A percentile compares a stretch with the other conserved stretches of the same genome.
These are phyloP conservation scores for Ophiostoma australiae DNA, from an alignment of 2,329 filamentous ascomycete genomes.

Conservation along the genomic window DNA sequence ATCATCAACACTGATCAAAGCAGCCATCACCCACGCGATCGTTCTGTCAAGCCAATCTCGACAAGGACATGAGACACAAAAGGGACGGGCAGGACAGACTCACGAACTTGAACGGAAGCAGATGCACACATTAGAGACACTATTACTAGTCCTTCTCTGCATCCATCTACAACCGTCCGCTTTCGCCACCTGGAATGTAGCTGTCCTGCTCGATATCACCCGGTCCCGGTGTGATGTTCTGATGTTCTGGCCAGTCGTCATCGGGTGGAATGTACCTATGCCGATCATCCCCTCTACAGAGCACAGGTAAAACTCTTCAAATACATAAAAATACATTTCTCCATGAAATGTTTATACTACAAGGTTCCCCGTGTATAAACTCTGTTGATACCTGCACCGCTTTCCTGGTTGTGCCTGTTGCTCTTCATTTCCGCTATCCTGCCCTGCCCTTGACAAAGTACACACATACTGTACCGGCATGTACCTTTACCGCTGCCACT, in stretches of 20 bases:
- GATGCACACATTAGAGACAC: background rate
- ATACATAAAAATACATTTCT: background rate
- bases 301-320: background rate
- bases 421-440: background rate
- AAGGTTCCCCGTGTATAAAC: background rate
- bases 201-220: background rate
- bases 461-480: too few relatives aligned
- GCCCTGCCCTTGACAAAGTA: background rate
- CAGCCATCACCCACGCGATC: background rate
- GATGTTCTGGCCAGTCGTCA: slow-evolving; percentile 17
- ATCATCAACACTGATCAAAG: background rate
- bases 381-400: background rate
- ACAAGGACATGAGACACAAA: background rate
- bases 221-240: background rate
- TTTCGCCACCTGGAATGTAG: slow-evolving; percentile 9
- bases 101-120: background rate
- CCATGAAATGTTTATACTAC: background rate
- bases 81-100: background rate
- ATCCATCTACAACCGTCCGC: background rate
- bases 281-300: slow-evolving; percentile 1
- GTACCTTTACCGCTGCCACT: background rate
- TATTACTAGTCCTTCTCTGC: too few relatives aligned
- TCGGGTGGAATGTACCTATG: background rate
- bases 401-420: background rate
- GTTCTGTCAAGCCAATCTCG: background rate